Percentiles rank a stretch among this genome's conserved stretches.
phyloP scores from a whole-genome alignment of 2,329 filamentous ascomycete species.

The Aspergillus costaricaensis region DNA sequence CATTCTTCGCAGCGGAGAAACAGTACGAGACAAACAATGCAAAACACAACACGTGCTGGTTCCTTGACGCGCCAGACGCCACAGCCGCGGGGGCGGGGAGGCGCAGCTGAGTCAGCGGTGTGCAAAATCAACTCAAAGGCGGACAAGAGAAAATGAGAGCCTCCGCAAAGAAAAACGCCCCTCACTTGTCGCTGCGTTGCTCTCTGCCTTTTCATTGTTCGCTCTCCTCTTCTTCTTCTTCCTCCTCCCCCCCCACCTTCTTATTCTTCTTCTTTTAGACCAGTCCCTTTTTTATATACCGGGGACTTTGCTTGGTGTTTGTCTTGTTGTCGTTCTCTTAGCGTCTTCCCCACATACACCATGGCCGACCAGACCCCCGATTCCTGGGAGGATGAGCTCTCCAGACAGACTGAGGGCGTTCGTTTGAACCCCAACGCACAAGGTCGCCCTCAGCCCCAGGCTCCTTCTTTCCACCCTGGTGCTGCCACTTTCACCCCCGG shows the following conservation, averaged over 20 bases:
- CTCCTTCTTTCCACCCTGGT: constrained; percentile 64
- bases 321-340: constrained; percentile 25
- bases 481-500: constrained; percentile 66
- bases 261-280: constrained; percentile 9
- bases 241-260: constrained; percentile 16
- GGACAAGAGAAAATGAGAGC: not conserved
- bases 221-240: constrained; percentile 7
- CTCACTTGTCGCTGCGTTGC: constrained; percentile 23
- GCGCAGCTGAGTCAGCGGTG: constrained; percentile 31
- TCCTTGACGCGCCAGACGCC: constrained; percentile 16
- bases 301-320: constrained; percentile 22
- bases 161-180: constrained; percentile 24
- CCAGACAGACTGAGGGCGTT: constrained; percentile 73
- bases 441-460: constrained; percentile 51
- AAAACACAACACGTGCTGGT: not conserved
- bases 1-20: not conserved
- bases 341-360: constrained; percentile 30
- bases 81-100: constrained; percentile 17
- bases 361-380: constrained; percentile 80
- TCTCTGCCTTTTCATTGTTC: constrained; percentile 5
- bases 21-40: constrained; percentile 18
- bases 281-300: constrained; percentile 17
- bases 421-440: constrained; percentile 68
- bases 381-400: constrained; percentile 92
- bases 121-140: constrained; percentile 29